Base-by-base conservation (phyloP, 2,329 filamentous ascomycete species). In the Neonectria hederae region DNA sequence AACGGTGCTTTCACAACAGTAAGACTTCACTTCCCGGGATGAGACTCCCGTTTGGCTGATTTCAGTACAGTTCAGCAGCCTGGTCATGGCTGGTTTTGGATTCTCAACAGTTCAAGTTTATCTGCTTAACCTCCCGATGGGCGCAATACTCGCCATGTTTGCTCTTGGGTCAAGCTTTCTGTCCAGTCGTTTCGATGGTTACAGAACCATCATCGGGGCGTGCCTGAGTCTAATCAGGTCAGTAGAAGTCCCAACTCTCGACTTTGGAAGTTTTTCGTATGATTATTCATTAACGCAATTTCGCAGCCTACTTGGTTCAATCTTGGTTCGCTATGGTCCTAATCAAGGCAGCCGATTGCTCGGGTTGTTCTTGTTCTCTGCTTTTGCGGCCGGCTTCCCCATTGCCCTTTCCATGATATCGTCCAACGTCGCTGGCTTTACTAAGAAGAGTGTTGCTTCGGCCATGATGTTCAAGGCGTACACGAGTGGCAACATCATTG, bases 381-480 rank as follows among this genome's bases (percentile, higher is more conserved):
- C 70, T 0, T 72, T 72, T 19, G 70, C 70, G 2, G 70, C 70
- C 2, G 70, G 68, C 0, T 68, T 72, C 4, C 70, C 70, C 0
- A 69, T 72, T 5, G 54, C 63, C 0, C 9, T 72, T 2, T 72
- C 70, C 0, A 56, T 72, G 68, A 26, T 72, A 2, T 67, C 70
- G 4, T 72, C 70, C 5, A 72, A 72, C 0, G 65, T 72, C 0
- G 70, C 68, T 5, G 70, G 70, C 0, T 72, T 71, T 19, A 72
- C 70, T 0, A 72, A 72, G 51, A 72, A 72, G 57, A 69, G 65
- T 19, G 65, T 71, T 2, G 68, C 70, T 0, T 61, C 68, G 0
- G 68, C 70, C 0, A 72, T 72, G 70, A 68, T 72, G 70, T 71
- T 72, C 2, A 68, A 71, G 59, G 63, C 68, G 2, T 72, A 72